A percentile compares a stretch with the other conserved stretches of the same genome.
phyloP scores from a whole-genome alignment of 768 basidiomycete genomes.

The Agaricus bisporus region DNA sequence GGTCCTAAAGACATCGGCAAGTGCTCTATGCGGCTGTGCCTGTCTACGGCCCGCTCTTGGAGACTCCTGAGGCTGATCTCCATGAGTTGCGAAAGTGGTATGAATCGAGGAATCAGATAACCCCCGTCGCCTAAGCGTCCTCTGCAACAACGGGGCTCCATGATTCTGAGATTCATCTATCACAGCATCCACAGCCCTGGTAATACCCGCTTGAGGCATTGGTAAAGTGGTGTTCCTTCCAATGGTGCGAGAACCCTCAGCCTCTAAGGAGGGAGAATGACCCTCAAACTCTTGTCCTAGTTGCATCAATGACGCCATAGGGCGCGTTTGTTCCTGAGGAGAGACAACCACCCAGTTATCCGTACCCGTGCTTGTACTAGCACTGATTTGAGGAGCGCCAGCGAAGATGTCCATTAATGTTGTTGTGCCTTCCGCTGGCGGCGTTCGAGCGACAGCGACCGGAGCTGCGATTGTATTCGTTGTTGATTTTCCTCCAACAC shows the following conservation, averaged over 20 bases:
- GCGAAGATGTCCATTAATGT: constrained; percentile 88
- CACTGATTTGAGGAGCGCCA: constrained; percentile 58
- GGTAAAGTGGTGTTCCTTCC: constrained; percentile 17
- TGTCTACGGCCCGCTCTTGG: constrained; percentile 13
- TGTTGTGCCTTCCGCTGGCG: constrained; percentile 10
- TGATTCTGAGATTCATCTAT: constrained; percentile 52
- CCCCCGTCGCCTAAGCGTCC: constrained; percentile 70
- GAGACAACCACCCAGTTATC: constrained; percentile 77
- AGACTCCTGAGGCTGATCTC: constrained; percentile 16
- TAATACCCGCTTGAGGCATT: constrained; percentile 29
- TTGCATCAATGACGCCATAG: constrained; percentile 16
- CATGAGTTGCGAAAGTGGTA: constrained; percentile 68
- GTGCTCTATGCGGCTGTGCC: neutral
- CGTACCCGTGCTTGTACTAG: constrained; percentile 13
- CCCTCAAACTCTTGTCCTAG: neutral
- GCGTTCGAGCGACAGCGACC: constrained; percentile 6
- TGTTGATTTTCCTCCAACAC: constrained; percentile 42
- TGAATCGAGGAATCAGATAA: constrained; percentile 91
- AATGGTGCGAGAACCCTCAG: constrained; percentile 10
- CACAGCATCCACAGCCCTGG: constrained; percentile 73
- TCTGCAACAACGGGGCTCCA: constrained; percentile 52
- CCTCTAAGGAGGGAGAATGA: neutral
- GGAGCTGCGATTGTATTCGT: constrained; percentile 30
- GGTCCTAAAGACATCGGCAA: constrained; percentile 11
- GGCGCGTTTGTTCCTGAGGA: constrained; percentile 21